These are phyloP conservation scores for Termitomyces sp. DNA, from an alignment of 768 basidiomycete genomes.

Conservation along the genomic window DNA sequence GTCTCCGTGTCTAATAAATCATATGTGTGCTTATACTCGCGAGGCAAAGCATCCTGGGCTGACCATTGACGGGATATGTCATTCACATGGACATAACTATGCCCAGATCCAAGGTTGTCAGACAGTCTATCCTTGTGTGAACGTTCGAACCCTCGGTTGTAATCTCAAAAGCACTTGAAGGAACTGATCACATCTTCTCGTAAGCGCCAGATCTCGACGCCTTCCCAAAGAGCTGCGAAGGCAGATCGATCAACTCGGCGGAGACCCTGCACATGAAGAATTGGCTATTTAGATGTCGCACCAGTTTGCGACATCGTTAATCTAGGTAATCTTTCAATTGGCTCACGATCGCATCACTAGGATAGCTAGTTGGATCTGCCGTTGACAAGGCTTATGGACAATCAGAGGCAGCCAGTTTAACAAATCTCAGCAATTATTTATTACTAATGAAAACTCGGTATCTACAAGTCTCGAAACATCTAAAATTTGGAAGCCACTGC, in stretches of 20 bases:
- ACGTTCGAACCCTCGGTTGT: not conserved
- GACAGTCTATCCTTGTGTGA: not conserved
- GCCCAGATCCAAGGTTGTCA: not conserved
- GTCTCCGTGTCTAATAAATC: not conserved
- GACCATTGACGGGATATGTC: not conserved
- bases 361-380: not conserved
- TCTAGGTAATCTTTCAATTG: not conserved
- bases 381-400: not conserved
- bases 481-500: not conserved
- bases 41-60: not conserved
- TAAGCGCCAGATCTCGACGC: not conserved
- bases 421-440: not conserved
- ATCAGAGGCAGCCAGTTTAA: not conserved
- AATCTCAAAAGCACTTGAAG: not conserved
- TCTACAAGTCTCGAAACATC: not conserved
- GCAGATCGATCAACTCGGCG: not conserved
- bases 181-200: not conserved
- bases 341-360: not conserved
- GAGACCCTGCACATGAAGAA: too few species aligned
- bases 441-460: not conserved
- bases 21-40: not conserved
- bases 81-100: not conserved
- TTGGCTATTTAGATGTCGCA: not conserved
- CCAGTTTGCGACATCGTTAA: not conserved
- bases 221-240: not conserved